Percentiles rank a stretch among this genome's conserved stretches.
phyloP scores from a whole-genome alignment of 306 rosid genomes.

The Nissolia schottii region DNA sequence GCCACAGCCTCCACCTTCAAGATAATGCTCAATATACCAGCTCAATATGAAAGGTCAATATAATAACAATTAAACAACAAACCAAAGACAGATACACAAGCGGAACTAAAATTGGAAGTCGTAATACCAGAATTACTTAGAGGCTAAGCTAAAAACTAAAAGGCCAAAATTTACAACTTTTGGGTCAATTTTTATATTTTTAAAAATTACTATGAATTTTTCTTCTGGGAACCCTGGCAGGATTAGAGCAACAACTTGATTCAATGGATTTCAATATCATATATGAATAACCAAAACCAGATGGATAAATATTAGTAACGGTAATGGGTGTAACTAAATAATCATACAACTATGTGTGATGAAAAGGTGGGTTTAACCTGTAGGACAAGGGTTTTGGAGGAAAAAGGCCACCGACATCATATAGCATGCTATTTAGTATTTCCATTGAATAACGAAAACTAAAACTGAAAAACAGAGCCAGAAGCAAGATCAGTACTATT shows the following conservation, averaged over 20 bases:
- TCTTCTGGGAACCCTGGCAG: not conserved
- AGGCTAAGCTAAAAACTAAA: not conserved
- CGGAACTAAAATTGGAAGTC: not conserved
- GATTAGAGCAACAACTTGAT: not conserved
- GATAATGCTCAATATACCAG: constrained; percentile 13
- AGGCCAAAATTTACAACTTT: not conserved
- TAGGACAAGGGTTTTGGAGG: not conserved
- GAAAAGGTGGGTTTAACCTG: not conserved
- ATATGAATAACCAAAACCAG: not conserved
- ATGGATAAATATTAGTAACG: not conserved
- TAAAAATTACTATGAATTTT: not conserved
- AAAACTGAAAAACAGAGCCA: not conserved
- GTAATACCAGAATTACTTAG: not conserved
- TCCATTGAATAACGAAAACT: not conserved
- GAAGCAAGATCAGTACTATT: constrained; percentile 20
- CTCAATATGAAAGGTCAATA: not conserved
- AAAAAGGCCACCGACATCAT: not conserved
- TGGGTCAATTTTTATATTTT: not conserved
- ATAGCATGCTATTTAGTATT: not conserved
- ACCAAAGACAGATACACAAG: not conserved
- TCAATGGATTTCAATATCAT: not conserved
- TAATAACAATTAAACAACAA: not conserved
- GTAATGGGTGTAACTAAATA: no score
- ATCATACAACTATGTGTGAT: not conserved
- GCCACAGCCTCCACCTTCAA: constrained; percentile 97